Percentiles rank a stretch among this genome's conserved stretches.
These are phyloP conservation scores for Heritiera fomes DNA, from an alignment of 345 rosid species.

Conservation along the genomic window DNA sequence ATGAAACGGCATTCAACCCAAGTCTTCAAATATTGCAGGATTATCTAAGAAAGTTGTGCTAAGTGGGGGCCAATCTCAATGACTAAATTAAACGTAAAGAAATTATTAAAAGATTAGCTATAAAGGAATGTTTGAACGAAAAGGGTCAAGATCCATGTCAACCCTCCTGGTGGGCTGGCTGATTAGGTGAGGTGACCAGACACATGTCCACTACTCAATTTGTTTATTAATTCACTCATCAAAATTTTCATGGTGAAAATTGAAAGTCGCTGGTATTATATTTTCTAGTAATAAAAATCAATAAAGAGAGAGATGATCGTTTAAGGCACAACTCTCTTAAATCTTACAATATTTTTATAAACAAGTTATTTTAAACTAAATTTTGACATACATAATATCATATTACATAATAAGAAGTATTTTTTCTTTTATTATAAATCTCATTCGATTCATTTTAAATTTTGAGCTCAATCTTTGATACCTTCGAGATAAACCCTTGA, in stretches of 20 bases:
- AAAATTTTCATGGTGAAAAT: constrained; percentile 18
- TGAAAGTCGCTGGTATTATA: not conserved
- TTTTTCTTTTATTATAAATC: too few relatives aligned
- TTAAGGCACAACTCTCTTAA: too few relatives aligned
- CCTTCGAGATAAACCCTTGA: too few relatives aligned
- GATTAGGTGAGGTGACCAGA: constrained; percentile 19
- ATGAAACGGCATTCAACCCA: constrained; percentile 23
- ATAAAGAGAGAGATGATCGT: too few relatives aligned
- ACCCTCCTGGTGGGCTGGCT: constrained; percentile 17
- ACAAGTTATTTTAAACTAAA: too few relatives aligned
- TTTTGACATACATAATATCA: not conserved
- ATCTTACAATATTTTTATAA: too few relatives aligned
- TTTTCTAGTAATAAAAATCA: too few relatives aligned
- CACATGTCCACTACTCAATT: constrained; percentile 25
- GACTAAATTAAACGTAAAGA: not conserved
- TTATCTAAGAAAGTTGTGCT: not conserved
- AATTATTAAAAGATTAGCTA: not conserved
- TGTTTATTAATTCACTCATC: constrained; percentile 21
- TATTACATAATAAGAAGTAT: too few relatives aligned
- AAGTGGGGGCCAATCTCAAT: not conserved
- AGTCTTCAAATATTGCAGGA: constrained; percentile 13
- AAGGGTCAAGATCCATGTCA: constrained; percentile 32
- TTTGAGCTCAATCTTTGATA: too few relatives aligned
- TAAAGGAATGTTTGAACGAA: constrained; percentile 25
- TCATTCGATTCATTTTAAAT: not conserved